Conservation (phyloP, 352 stramenopile species). For the Pythium brassicae region DNA sequence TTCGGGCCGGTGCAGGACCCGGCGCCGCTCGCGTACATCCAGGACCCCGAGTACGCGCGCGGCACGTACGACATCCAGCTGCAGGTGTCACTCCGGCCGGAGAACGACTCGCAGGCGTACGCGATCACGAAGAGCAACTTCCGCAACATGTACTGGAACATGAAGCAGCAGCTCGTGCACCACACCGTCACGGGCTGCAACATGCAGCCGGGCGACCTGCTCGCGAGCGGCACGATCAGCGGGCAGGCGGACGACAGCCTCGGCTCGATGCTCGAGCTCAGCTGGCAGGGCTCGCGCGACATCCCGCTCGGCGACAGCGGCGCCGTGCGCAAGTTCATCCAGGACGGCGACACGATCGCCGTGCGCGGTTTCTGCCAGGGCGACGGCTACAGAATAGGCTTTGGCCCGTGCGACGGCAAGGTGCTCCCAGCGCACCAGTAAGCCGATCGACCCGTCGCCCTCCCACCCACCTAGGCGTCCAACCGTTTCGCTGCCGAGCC, state of each 20-base stretch:
- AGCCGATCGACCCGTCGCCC: slow-evolving; percentile 5
- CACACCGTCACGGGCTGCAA: slow-evolving; percentile 97
- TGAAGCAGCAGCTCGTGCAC: slow-evolving; percentile 96
- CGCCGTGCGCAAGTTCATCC: slow-evolving; percentile 90
- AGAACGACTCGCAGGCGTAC: slow-evolving; percentile 47
- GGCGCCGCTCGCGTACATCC: slow-evolving; percentile 91
- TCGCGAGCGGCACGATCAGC: slow-evolving; percentile 95
- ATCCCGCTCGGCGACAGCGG: slow-evolving; percentile 71
- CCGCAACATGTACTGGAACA: slow-evolving; percentile 97
- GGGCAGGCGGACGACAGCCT: slow-evolving; percentile 83
- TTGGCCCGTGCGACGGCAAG: slow-evolving; percentile 91
- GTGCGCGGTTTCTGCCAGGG: slow-evolving; percentile 92
- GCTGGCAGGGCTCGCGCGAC: slow-evolving; percentile 90
- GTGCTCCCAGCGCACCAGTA: slow-evolving; percentile 83
- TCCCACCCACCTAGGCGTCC: background rate
- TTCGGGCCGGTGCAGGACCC: slow-evolving; percentile 86
- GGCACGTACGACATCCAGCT: slow-evolving; percentile 90
- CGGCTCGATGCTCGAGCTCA: slow-evolving; percentile 96
- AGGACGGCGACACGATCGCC: slow-evolving; percentile 93
- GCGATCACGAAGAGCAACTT: slow-evolving; percentile 93
- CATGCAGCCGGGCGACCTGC: slow-evolving; percentile 93
- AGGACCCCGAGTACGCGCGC: slow-evolving; percentile 87
- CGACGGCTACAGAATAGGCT: slow-evolving; percentile 91
- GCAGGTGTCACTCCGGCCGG: slow-evolving; percentile 58
- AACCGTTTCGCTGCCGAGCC: background rate